Evolutionary conservation across 768 basidiomycete genomes (phyloP).

Genomic region (Trametes meyenii): DNA sequence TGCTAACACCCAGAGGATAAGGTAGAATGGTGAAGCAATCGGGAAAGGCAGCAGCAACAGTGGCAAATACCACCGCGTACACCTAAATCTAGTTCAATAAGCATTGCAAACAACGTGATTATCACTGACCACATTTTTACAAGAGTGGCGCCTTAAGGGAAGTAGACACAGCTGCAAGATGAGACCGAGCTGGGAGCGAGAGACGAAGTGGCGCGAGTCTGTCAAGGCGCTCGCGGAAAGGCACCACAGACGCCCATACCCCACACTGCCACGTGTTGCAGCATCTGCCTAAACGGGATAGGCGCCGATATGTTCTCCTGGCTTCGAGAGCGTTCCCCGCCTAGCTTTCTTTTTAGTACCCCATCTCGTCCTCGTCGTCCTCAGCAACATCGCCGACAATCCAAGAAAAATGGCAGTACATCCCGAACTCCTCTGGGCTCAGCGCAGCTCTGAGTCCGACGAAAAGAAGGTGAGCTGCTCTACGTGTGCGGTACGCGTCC

Average conservation of each 20-base stretch:
- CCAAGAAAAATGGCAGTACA: conserved; percentile 48
- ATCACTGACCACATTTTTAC: conserved; percentile 57
- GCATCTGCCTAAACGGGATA: neutral
- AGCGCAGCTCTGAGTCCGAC: conserved; percentile 72
- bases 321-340: conserved; percentile 33
- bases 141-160: too few species aligned
- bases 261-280: neutral
- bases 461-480: conserved; percentile 63
- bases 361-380: conserved; percentile 17
- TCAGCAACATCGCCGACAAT: conserved; percentile 20
- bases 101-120: neutral
- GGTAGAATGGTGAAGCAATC: conserved; percentile 78
- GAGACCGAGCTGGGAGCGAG: neutral
- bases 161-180: neutral
- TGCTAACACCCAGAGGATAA: conserved; percentile 75
- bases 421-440: conserved; percentile 95
- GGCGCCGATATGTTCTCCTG: conserved; percentile 28
- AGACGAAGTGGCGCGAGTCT: neutral
- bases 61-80: conserved; percentile 85
- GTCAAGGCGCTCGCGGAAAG: neutral
- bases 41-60: conserved; percentile 76
- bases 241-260: neutral
- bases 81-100: conserved; percentile 47
- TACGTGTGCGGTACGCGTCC: neutral
- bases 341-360: conserved; percentile 21